These are phyloP conservation scores for Amylocarpus encephaloides DNA, from an alignment of 2,329 filamentous ascomycete species.

Conservation along the genomic window DNA sequence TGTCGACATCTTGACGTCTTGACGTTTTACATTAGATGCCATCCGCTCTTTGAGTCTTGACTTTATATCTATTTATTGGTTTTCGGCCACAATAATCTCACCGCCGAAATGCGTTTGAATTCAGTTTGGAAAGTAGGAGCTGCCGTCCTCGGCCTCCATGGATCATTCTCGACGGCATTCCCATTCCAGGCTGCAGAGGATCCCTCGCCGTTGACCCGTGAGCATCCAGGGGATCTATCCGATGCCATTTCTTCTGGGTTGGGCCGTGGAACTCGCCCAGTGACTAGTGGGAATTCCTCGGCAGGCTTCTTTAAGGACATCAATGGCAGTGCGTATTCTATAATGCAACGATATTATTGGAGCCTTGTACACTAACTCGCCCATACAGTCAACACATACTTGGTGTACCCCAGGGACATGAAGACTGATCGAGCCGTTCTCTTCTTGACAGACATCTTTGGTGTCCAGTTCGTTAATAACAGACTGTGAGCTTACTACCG, in stretches of 20 bases:
- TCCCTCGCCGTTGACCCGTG: not conserved
- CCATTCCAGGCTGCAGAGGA: not conserved
- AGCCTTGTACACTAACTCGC: not conserved
- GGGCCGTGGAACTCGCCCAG: not conserved
- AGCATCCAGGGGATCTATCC: not conserved
- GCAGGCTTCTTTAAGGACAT: not conserved
- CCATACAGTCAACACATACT: constrained; percentile 45
- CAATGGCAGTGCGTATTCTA: not conserved
- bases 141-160: not conserved
- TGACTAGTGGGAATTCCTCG: not conserved
- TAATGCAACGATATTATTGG: not conserved
- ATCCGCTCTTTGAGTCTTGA: no score
- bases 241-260: not conserved
- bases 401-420: constrained; percentile 41
- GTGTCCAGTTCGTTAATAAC: constrained; percentile 33
- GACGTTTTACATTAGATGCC: no score
- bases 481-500: constrained; percentile 9
- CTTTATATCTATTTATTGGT: no score
- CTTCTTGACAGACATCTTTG: constrained; percentile 52
- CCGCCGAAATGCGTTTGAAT: not conserved
- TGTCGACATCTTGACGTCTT: no score
- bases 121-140: not conserved
- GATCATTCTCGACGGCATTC: not conserved
- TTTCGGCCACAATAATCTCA: no score
- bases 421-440: constrained; percentile 49